A percentile compares a stretch with the other conserved stretches of the same genome.
Evolutionary conservation across 2,329 filamentous ascomycete genomes (phyloP).

Genomic region (Lachnellula cervina): DNA sequence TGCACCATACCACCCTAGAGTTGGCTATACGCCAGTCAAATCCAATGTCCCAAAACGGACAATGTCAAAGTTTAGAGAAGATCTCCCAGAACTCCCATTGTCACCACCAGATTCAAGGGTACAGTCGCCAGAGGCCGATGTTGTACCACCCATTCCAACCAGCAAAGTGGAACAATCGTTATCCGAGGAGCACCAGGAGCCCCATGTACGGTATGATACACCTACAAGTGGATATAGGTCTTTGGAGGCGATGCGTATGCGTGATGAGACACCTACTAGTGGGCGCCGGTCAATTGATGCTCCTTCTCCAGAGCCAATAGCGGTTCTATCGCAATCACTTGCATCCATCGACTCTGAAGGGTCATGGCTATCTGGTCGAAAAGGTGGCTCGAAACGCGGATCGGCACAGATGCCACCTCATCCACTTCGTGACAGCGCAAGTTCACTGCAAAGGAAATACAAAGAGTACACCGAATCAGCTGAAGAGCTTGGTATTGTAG

Average conservation of each 20-base stretch:
- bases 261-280: slow-evolving; percentile 41
- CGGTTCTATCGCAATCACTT: slow-evolving; percentile 70
- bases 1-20: slow-evolving; percentile 13
- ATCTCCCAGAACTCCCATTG: slow-evolving; percentile 78
- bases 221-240: slow-evolving; percentile 42
- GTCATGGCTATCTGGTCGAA: slow-evolving; percentile 85
- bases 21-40: slow-evolving; percentile 25
- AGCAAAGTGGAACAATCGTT: slow-evolving; percentile 22
- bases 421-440: slow-evolving; percentile 37
- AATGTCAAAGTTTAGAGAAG: slow-evolving; percentile 86
- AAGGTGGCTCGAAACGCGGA: slow-evolving; percentile 42
- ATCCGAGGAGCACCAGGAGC: slow-evolving; percentile 26
- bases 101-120: slow-evolving; percentile 81
- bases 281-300: slow-evolving; percentile 36
- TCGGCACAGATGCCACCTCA: slow-evolving; percentile 41
- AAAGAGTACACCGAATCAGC: slow-evolving; percentile 55
- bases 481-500: slow-evolving; percentile 60
- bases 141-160: slow-evolving; percentile 32
- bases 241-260: slow-evolving; percentile 35
- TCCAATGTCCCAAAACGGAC: slow-evolving; percentile 65
- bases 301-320: slow-evolving; percentile 48
- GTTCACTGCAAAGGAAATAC: slow-evolving; percentile 38
- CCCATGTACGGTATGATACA: slow-evolving; percentile 43
- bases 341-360: slow-evolving; percentile 94
- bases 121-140: slow-evolving; percentile 67